Percentiles rank a stretch among this genome's conserved stretches.
Conservation (phyloP, 768 basidiomycete genomes). For the Tricholoma sp. region DNA sequence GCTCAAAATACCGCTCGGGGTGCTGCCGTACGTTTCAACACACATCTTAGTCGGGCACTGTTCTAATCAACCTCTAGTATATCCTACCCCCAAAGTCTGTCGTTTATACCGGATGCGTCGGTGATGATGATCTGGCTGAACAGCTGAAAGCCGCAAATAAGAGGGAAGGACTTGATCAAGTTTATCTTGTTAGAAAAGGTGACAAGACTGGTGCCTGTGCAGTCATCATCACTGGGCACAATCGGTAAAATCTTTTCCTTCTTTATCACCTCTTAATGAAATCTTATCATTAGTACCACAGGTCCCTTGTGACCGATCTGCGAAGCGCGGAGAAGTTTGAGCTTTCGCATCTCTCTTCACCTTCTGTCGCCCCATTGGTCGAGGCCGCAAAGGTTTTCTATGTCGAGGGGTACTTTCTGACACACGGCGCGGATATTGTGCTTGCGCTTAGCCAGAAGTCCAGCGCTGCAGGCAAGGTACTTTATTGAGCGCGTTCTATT, state of each 20-base stretch:
- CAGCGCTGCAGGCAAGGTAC: conserved; percentile 69
- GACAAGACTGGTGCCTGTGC: conserved; percentile 96
- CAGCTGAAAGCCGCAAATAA: conserved; percentile 88
- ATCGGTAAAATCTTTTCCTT: conserved; percentile 52
- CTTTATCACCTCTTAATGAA: neutral
- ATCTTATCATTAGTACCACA: conserved; percentile 20
- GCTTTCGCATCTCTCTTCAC: conserved; percentile 70
- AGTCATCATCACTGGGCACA: conserved; percentile 89
- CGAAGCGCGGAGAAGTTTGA: conserved; percentile 90
- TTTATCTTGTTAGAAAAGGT: conserved; percentile 84
- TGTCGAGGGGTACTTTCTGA: conserved; percentile 96
- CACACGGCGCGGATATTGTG: conserved; percentile 76
- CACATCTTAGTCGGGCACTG: neutral
- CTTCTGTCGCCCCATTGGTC: conserved; percentile 70
- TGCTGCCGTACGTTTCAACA: conserved; percentile 69
- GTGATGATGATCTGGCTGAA: conserved; percentile 85
- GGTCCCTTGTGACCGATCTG: conserved; percentile 90
- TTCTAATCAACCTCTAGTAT: conserved; percentile 53
- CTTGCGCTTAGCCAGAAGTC: conserved; percentile 76
- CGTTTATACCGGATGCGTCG: conserved; percentile 92
- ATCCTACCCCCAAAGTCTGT: conserved; percentile 84
- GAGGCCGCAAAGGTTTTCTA: conserved; percentile 84
- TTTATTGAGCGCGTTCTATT: conserved; percentile 7
- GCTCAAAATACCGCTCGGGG: conserved; percentile 95
- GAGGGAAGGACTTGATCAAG: conserved; percentile 83